phyloP scores from a whole-genome alignment of 2,329 filamentous ascomycete species.

The Pseudopithomyces chartarum region DNA sequence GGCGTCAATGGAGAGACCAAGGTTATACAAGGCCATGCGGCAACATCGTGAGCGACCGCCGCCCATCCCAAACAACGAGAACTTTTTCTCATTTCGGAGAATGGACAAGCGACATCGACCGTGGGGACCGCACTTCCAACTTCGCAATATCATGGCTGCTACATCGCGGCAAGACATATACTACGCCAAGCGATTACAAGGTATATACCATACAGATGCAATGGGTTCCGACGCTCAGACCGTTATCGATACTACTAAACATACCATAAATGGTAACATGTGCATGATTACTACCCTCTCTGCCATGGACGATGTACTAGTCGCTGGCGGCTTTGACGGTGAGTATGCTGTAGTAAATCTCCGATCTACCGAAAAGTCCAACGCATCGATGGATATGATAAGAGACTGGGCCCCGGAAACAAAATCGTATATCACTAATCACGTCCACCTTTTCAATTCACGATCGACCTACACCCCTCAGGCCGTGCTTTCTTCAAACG shows the following conservation, averaged over 20 bases:
- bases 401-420: conserved; percentile 54
- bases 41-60: conserved; percentile 16
- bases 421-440: conserved; percentile 62
- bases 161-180: conserved; percentile 61
- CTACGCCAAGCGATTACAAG: conserved; percentile 53
- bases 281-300: conserved; percentile 60
- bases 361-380: conserved; percentile 40
- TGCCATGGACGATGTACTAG: conserved; percentile 53
- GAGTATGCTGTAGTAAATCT: conserved; percentile 59
- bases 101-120: conserved; percentile 57
- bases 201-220: conserved; percentile 57
- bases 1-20: conserved; percentile 25
- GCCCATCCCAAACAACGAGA: conserved; percentile 48
- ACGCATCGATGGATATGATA: conserved; percentile 52
- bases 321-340: conserved; percentile 62
- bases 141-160: conserved; percentile 62
- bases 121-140: conserved; percentile 62
- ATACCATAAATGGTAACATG: conserved; percentile 43
- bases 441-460: conserved; percentile 58
- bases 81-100: conserved; percentile 54
- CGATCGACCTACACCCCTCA: conserved; percentile 55
- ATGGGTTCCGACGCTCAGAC: conserved; percentile 48
- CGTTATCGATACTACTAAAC: conserved; percentile 56
- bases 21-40: conserved; percentile 22
- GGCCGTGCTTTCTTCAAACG: conserved; percentile 63